phyloP scores from a whole-genome alignment of 2,329 filamentous ascomycete species.

The Monilinia fructicola region DNA sequence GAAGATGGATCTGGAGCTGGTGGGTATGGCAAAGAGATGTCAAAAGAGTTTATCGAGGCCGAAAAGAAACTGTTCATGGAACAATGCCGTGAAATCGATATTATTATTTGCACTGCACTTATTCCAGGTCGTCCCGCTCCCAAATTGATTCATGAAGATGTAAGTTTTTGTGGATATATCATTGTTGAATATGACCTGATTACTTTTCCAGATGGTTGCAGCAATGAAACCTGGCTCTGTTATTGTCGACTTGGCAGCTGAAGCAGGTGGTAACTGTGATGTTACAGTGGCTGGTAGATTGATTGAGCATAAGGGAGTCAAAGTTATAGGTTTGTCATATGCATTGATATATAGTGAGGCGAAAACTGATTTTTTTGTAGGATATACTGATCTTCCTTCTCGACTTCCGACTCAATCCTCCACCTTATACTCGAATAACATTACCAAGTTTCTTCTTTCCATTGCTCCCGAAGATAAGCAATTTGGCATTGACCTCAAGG shows the following conservation, averaged over 20 bases:
- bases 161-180: slow-evolving; percentile 47
- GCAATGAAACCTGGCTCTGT: slow-evolving; percentile 86
- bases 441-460: slow-evolving; percentile 82
- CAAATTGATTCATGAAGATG: slow-evolving; percentile 75
- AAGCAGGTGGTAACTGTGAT: slow-evolving; percentile 86
- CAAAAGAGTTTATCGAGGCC: slow-evolving; percentile 86
- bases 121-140: slow-evolving; percentile 83
- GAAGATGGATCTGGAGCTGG: slow-evolving; percentile 83
- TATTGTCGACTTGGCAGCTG: slow-evolving; percentile 82
- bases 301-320: slow-evolving; percentile 71
- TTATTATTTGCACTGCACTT: slow-evolving; percentile 88
- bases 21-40: slow-evolving; percentile 93
- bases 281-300: slow-evolving; percentile 74
- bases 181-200: neutral
- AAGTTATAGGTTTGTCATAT: slow-evolving; percentile 67
- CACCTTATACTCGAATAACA: slow-evolving; percentile 90
- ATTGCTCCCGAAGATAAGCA: slow-evolving; percentile 75
- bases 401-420: slow-evolving; percentile 85
- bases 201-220: slow-evolving; percentile 46
- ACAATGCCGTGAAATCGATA: slow-evolving; percentile 84
- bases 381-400: slow-evolving; percentile 85
- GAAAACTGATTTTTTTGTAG: slow-evolving; percentile 39
- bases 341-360: neutral
- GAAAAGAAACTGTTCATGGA: slow-evolving; percentile 92
- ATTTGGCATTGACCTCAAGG: slow-evolving; percentile 76